Evolutionary conservation across 1,139 yeast species (phyloP).

Genomic region (Saccharomyces hybrid): DNA sequence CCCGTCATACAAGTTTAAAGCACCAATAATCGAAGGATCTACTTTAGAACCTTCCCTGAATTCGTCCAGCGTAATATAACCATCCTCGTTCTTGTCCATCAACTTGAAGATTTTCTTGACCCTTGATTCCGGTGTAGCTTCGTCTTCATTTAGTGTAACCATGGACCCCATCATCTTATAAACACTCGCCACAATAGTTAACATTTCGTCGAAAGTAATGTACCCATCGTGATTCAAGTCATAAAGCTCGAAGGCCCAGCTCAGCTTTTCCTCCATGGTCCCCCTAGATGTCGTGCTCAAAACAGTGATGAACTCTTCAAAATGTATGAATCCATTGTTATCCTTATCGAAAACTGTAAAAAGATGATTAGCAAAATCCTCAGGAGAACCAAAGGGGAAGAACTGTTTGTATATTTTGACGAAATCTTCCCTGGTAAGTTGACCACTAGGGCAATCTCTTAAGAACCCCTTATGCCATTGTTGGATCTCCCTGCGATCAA

Average conservation of each 20-base stretch:
- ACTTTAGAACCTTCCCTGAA: slow-evolving; percentile 73
- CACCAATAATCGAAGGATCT: slow-evolving; percentile 74
- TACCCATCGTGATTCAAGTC: slow-evolving; percentile 75
- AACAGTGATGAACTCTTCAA: slow-evolving; percentile 86
- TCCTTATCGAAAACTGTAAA: slow-evolving; percentile 86
- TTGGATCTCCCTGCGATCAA: slow-evolving; percentile 88
- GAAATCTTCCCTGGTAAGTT: slow-evolving; percentile 78
- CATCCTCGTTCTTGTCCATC: slow-evolving; percentile 64
- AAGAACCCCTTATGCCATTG: slow-evolving; percentile 97
- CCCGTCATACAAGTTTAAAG: slow-evolving; percentile 75
- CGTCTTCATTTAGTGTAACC: slow-evolving; percentile 89
- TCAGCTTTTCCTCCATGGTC: slow-evolving; percentile 71
- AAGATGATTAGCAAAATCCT: slow-evolving; percentile 80
- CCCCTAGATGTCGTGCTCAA: slow-evolving; percentile 87
- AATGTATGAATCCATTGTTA: slow-evolving; percentile 74
- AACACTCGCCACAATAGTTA: slow-evolving; percentile 71
- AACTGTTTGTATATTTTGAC: slow-evolving; percentile 89
- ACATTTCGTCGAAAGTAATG: slow-evolving; percentile 69
- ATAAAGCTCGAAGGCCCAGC: slow-evolving; percentile 81
- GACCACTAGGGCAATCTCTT: slow-evolving; percentile 91
- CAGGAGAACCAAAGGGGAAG: slow-evolving; percentile 97
- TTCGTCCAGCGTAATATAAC: slow-evolving; percentile 68
- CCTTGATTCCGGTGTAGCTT: slow-evolving; percentile 82
- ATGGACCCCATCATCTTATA: slow-evolving; percentile 94
- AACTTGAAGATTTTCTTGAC: slow-evolving; percentile 70